Conservation (phyloP, 495 filamentous ascomycete species). For the Tuber melanosporum region DNA sequence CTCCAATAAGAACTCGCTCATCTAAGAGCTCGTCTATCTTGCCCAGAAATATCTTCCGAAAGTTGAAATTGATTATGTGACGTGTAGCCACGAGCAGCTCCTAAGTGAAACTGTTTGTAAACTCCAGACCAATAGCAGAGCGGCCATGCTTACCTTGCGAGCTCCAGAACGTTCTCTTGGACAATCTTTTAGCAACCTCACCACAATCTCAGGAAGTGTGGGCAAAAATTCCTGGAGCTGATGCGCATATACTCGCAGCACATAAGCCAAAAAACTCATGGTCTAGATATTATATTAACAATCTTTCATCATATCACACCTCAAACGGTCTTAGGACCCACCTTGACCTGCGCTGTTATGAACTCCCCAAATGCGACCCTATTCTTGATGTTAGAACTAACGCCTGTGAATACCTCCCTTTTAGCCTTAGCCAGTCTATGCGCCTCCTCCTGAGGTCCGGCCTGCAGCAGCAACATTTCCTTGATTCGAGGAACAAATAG, state of each 20-base stretch:
- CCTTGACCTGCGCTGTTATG: constrained; percentile 92
- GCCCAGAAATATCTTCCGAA: constrained; percentile 84
- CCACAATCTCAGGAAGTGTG: constrained; percentile 80
- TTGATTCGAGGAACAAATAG: constrained; percentile 91
- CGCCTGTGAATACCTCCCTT: constrained; percentile 78
- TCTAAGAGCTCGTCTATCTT: constrained; percentile 95
- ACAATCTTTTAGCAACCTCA: constrained; percentile 86
- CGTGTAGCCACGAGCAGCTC: constrained; percentile 93
- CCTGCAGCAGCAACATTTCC: constrained; percentile 74
- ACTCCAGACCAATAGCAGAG: constrained; percentile 7
- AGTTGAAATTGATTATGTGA: constrained; percentile 99
- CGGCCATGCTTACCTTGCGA: constrained; percentile 52
- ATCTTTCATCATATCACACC: background rate
- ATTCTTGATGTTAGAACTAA: constrained; percentile 90
- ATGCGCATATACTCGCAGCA: constrained; percentile 78
- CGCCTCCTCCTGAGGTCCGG: constrained; percentile 86
- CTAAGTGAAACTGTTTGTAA: constrained; percentile 24
- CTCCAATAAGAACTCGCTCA: constrained; percentile 85
- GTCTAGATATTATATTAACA: constrained; percentile 48
- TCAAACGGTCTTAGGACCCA: constrained; percentile 8
- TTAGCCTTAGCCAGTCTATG: constrained; percentile 72
- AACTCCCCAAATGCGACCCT: constrained; percentile 93
- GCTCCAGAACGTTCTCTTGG: constrained; percentile 88
- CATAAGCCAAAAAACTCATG: constrained; percentile 96
- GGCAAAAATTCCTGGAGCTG: constrained; percentile 86